Evolutionary conservation across 108 stramenopile genomes (phyloP), one percentile per base, ranked within the genome.

Genomic region (Nitzschia putrida): DNA sequence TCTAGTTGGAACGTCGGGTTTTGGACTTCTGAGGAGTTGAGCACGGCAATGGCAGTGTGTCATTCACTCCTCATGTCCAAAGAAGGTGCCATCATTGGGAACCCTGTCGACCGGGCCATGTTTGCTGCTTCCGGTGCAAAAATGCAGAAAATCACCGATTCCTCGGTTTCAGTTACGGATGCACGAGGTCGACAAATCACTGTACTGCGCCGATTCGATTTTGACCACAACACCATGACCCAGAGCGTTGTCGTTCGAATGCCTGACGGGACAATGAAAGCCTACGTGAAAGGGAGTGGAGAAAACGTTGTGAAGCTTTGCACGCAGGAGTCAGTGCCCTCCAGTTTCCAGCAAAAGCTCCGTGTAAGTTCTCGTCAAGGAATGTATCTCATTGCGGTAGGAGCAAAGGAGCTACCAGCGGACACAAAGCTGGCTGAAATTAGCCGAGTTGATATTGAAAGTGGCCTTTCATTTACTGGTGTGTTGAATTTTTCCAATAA

Each of bases 351-450:
- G 13, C 63, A 44, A 7, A 75, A 20, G 8, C 24, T 84, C 38
- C 67, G 69, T 38, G 44, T 69, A 43, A 52, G 71, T 49, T 75
- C 83, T 47, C 80, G 59, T 13, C 45, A 69, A 25, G 88, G 88
- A 16, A 70, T 85, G n/a, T 86, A 89, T 63, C 83, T 80, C 51
- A 74, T 86, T n/a, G 72, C 81, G 11, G 74, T 89, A 57, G 88
- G 80, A 23, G 70, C 44, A 41, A 69, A 77, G 26, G 29, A 55
- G 16, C 16, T 65, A 23, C 47, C 55, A 47, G 57, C 78, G 39
- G 70, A 47, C 25, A 73, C 70, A n/a, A 68, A 72, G 51, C 57
- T 79, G 53, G 53, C 66, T 21, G 53, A 29, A 21, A 24, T 80
- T 13, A 10, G 20, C 13, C 88, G 88, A 6, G 81, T 77, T 29